Conservation (phyloP, 2,329 filamentous ascomycete genomes). For the Xylaria sp. region DNA sequence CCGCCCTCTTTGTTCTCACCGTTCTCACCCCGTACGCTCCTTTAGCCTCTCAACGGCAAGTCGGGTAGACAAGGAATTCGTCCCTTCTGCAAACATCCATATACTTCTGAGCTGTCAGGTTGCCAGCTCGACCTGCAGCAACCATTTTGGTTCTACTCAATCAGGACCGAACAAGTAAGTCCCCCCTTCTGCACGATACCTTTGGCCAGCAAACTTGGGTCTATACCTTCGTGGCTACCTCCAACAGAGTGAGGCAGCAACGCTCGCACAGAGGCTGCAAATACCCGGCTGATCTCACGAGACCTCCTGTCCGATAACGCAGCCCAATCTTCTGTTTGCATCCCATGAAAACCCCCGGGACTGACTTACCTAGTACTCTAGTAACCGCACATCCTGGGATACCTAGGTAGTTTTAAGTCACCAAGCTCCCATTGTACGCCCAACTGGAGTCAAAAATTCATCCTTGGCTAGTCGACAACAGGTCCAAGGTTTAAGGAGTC, state of each 20-base stretch:
- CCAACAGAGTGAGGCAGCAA: constrained; percentile 34
- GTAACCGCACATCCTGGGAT: constrained; percentile 15
- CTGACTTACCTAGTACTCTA: constrained; percentile 33
- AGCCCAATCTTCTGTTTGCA: constrained; percentile 36
- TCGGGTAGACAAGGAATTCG: constrained; percentile 37
- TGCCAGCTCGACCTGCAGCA: constrained; percentile 40
- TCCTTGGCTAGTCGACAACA: constrained; percentile 3
- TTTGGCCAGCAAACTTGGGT: constrained; percentile 29
- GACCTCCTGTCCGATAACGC: constrained; percentile 38
- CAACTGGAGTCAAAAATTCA: constrained; percentile 10
- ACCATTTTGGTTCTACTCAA: constrained; percentile 31
- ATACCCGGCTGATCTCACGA: constrained; percentile 39
- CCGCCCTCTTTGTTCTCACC: constrained; percentile 46
- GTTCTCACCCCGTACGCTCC: constrained; percentile 39
- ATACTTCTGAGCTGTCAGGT: constrained; percentile 40
- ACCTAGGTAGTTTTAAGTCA: constrained; percentile 20
- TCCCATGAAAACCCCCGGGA: constrained; percentile 23
- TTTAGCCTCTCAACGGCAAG: constrained; percentile 36
- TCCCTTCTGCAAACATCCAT: constrained; percentile 49
- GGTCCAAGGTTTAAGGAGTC: background rate
- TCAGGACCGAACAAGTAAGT: constrained; percentile 42
- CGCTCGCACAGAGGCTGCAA: constrained; percentile 41
- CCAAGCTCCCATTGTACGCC: constrained; percentile 10
- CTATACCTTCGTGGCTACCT: constrained; percentile 34
- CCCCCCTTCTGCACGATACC: constrained; percentile 35